Conservation (phyloP, 192 early-diverging fungal species). For the Coemansia sp. region DNA sequence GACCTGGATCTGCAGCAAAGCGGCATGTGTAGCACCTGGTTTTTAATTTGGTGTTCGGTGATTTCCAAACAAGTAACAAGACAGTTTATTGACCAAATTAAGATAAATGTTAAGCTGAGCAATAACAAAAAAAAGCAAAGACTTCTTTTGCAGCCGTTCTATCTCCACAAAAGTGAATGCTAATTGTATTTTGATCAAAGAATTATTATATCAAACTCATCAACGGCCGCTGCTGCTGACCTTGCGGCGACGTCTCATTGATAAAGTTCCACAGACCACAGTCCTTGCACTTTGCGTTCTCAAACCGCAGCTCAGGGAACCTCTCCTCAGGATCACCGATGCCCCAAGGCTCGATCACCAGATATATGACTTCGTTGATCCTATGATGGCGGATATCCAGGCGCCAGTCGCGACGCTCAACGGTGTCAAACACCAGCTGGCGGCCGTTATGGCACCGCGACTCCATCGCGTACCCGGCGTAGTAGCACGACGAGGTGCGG, state of each 20-base stretch:
- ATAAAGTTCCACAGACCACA: constrained; percentile 78
- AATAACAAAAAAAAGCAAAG: no score
- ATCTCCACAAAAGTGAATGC: no score
- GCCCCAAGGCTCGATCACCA: constrained; percentile 53
- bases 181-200: no score
- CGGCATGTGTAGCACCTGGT: no score
- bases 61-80: no score
- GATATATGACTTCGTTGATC: constrained; percentile 73
- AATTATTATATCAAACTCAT: no score
- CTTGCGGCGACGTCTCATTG: constrained; percentile 47
- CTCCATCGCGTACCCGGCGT: constrained; percentile 73
- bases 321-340: constrained; percentile 26
- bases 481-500: constrained; percentile 61
- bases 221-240: neutral
- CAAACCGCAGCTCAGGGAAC: constrained; percentile 33
- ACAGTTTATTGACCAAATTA: no score
- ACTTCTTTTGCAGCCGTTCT: no score
- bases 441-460: constrained; percentile 82
- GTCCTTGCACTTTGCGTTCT: constrained; percentile 64
- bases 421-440: constrained; percentile 66
- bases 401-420: constrained; percentile 61
- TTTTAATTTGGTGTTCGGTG: no score
- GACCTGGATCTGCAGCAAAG: no score
- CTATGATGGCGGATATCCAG: constrained; percentile 77
- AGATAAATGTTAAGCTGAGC: no score